Conservation (phyloP, 208 protist genomes). For the Herpetomonas samuelpessoai region DNA sequence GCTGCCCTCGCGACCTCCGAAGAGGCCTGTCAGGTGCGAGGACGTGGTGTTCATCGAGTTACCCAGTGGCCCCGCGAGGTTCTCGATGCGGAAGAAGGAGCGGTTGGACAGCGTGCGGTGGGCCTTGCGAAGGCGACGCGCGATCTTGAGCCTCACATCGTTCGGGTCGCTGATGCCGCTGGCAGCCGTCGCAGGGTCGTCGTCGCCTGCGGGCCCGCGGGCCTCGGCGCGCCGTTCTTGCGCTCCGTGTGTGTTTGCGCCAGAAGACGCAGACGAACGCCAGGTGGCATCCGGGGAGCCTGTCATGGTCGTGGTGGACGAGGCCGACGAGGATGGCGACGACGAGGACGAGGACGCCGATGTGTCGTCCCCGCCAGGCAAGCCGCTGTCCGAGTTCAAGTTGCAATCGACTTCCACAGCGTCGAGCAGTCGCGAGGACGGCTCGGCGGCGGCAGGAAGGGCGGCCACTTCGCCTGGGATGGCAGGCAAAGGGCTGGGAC, state of each 20-base stretch:
- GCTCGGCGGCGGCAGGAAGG: neutral
- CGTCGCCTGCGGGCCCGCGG: no score
- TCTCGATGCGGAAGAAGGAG: slow-evolving; percentile 56
- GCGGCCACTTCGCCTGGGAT: neutral
- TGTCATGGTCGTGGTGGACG: neutral
- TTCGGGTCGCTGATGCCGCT: neutral
- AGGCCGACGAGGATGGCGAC: neutral
- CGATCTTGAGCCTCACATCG: neutral
- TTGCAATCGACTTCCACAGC: neutral
- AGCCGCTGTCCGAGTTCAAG: neutral
- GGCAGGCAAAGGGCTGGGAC: neutral
- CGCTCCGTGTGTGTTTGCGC: no score
- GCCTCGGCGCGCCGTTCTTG: no score
- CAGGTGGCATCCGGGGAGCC: no score
- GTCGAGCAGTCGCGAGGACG: neutral
- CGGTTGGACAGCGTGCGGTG: slow-evolving; percentile 26
- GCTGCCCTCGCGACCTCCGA: neutral
- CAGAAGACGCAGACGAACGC: no score
- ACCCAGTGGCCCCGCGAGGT: slow-evolving; percentile 9
- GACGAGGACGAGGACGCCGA: neutral
- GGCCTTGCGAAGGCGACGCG: neutral
- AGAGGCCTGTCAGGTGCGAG: neutral
- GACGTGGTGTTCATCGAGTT: neutral
- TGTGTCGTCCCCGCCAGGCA: neutral
- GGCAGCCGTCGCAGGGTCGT: neutral